Conservation (phyloP, 805 yeast genomes). For the Wickerhamomyces queroliae region DNA sequence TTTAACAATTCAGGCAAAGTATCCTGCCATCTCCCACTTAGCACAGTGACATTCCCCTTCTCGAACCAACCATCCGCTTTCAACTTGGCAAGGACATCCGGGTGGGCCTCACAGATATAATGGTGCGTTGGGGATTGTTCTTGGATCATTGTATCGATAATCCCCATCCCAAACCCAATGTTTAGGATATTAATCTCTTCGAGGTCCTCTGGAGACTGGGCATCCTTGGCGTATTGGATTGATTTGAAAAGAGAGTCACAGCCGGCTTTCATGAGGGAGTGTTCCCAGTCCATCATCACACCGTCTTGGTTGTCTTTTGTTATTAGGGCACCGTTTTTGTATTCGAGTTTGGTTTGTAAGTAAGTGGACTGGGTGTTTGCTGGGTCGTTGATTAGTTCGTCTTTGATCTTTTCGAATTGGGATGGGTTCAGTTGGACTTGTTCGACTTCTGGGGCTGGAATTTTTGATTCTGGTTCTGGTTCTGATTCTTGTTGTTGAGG, state of each 20-base stretch:
- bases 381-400: conserved; percentile 38
- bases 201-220: conserved; percentile 27
- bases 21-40: conserved; percentile 94
- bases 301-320: conserved; percentile 78
- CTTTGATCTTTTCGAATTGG: conserved; percentile 12
- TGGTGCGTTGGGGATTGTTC: conserved; percentile 54
- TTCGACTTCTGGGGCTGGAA: conserved; percentile 12
- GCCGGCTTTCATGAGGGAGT: conserved; percentile 72
- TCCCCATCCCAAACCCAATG: conserved; percentile 97
- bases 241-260: conserved; percentile 65
- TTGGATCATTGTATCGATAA: conserved; percentile 78
- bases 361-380: conserved; percentile 62
- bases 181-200: conserved; percentile 55
- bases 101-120: conserved; percentile 92
- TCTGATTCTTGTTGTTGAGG: conserved; percentile 10
- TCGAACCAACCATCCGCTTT: conserved; percentile 78
- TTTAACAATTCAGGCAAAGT: conserved; percentile 59
- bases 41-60: conserved; percentile 60
- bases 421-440: conserved; percentile 9
- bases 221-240: conserved; percentile 13
- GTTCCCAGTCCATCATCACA: conserved; percentile 98
- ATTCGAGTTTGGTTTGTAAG: conserved; percentile 60
- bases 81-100: conserved; percentile 74
- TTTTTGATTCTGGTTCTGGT: conserved; percentile 10
- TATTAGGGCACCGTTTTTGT: conserved; percentile 60